Base-by-base conservation (phyloP, 176 grass and related monocot species). In the Elymus sibiricus region DNA sequence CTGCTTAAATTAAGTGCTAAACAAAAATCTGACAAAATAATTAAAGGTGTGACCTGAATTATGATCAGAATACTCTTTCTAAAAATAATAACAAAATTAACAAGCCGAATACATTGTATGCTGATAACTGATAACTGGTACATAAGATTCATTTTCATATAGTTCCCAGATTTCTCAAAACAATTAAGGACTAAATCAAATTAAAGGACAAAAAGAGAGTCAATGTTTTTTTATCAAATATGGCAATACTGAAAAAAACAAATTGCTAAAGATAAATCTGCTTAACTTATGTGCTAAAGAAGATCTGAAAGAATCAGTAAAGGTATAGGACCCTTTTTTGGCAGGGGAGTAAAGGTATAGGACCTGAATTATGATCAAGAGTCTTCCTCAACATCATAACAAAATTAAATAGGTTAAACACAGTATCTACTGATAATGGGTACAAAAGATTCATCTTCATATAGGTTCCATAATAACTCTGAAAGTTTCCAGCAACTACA, bases 381-480 rank as follows among this genome's bases (percentile, higher is more conserved):
- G 38, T 46, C 72, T 39, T 28, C 4, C 21, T 64, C 53, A 51
- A 16, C 1, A 64, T 53, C 42, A 19, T 40, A 84, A 84, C 13
- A 22, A 76, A 75, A 74, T 68, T 34, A 69, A 31, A 29, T 61
- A 82, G 9, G 49, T 31, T 4, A 8, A 74, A 80, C 43, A 74
- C 32, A 14, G 6, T 80, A 60, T 76, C 46, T 43, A 77, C 17
- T 6, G 26, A 11, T 34, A 79, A 55, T 9, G 7, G 19, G 85
- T 80, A 87, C 76, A 87, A 40, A 40, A 87, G 11, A 10, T 62
- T 14, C 38, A 80, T 26, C 44, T 74, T 66, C 14, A 49, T 37
- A 63, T 80, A 78, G 61, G 6, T 84, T 87, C 39, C 85, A 74
- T 47, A 79, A 74, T 47, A 79, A 29, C 29, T 22, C 38, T 21